Percentiles rank a stretch among this genome's conserved stretches.
Evolutionary conservation across 2,329 filamentous ascomycete species (phyloP).

Genomic region (Verticillium dahliae): DNA sequence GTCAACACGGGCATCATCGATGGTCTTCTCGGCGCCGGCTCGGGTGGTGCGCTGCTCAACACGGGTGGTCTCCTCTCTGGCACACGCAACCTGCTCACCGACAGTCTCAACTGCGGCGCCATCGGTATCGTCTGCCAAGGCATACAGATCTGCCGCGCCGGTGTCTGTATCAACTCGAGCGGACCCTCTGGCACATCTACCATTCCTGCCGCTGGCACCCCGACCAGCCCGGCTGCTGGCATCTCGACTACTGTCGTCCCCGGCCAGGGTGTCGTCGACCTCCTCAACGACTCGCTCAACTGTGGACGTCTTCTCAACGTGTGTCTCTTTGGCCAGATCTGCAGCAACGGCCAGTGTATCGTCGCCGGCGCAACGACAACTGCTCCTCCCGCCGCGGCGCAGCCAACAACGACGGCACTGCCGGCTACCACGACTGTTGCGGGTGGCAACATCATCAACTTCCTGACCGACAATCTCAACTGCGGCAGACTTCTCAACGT

Average conservation of each 20-base stretch:
- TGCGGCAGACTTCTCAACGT: neutral
- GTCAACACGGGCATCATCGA: neutral
- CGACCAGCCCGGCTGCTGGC: neutral
- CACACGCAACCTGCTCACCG: neutral
- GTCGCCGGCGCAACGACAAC: neutral
- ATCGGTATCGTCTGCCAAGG: neutral
- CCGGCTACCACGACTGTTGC: neutral
- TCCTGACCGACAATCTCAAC: neutral
- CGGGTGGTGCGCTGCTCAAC: neutral
- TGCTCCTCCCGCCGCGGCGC: neutral
- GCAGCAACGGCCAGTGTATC: neutral
- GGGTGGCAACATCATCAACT: neutral
- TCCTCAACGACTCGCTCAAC: neutral
- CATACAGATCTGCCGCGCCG: neutral
- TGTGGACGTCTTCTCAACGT: constrained; percentile 1
- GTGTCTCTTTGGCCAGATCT: neutral
- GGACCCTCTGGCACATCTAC: neutral
- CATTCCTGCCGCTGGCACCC: neutral
- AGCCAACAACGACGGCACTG: neutral
- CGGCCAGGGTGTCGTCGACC: neutral
- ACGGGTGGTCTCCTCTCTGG: neutral
- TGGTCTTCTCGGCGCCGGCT: neutral
- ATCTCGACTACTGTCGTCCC: neutral
- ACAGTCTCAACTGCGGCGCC: neutral
- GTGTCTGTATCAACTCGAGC: neutral